Evolutionary conservation across 2,329 filamentous ascomycete genomes (phyloP).

Genomic region (Fusarium udum): DNA sequence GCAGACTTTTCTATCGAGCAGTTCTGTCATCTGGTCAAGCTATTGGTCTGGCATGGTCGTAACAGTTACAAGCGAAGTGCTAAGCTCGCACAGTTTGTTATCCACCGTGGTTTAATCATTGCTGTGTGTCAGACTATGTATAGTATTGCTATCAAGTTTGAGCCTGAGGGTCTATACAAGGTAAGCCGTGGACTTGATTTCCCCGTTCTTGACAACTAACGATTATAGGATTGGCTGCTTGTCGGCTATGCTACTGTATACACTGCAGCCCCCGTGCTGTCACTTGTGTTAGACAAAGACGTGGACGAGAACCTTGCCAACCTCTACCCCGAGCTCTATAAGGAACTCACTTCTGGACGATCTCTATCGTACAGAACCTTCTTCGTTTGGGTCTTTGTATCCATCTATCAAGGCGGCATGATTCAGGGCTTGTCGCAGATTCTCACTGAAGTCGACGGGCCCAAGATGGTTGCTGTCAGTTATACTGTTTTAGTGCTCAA

Average conservation of each 20-base stretch:
- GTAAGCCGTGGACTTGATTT: slow-evolving; percentile 46
- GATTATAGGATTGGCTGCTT: slow-evolving; percentile 82
- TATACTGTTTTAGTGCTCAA: slow-evolving; percentile 94
- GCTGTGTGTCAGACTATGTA: slow-evolving; percentile 97
- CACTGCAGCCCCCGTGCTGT: slow-evolving; percentile 92
- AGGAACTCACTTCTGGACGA: slow-evolving; percentile 89
- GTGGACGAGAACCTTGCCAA: slow-evolving; percentile 94
- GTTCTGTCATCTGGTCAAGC: slow-evolving; percentile 92
- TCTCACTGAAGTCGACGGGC: slow-evolving; percentile 78
- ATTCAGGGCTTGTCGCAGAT: slow-evolving; percentile 96
- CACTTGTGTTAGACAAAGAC: slow-evolving; percentile 91
- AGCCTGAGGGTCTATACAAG: slow-evolving; percentile 93
- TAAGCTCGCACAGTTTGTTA: slow-evolving; percentile 97
- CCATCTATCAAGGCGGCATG: slow-evolving; percentile 92
- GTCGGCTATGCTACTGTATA: slow-evolving; percentile 97
- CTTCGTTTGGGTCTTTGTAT: slow-evolving; percentile 95
- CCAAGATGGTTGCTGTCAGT: slow-evolving; percentile 85
- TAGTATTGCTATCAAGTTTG: slow-evolving; percentile 90
- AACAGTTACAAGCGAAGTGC: slow-evolving; percentile 97
- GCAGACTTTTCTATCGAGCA: slow-evolving; percentile 97
- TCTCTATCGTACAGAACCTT: slow-evolving; percentile 93
- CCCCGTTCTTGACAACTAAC: slow-evolving; percentile 32
- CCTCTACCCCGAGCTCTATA: slow-evolving; percentile 96
- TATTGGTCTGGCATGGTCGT: slow-evolving; percentile 98
- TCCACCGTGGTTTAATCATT: slow-evolving; percentile 95